These are phyloP conservation scores for Fraxinus pennsylvanica DNA, from an alignment of 257 asterid species.

Conservation along the genomic window DNA sequence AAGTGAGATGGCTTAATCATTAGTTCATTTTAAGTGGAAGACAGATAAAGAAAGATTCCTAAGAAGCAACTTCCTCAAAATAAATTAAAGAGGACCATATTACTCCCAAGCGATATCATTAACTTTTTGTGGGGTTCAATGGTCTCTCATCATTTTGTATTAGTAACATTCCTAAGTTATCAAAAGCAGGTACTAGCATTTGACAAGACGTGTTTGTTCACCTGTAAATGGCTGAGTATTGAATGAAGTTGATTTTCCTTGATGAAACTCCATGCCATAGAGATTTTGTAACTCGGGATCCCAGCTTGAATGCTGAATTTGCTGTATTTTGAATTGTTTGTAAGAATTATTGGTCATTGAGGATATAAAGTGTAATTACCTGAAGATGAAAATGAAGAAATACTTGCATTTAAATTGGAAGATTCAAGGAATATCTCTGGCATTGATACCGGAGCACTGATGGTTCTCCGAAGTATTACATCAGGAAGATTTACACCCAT, in stretches of 20 bases:
- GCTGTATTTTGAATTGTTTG: constrained; percentile 41
- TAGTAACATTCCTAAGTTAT: neutral
- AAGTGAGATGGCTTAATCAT: constrained; percentile 22
- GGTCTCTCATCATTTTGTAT: constrained; percentile 18
- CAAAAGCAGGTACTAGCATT: constrained; percentile 11
- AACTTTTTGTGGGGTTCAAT: constrained; percentile 29
- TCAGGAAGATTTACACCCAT: constrained; percentile 45
- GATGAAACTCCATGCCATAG: constrained; percentile 60
- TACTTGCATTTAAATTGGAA: constrained; percentile 51
- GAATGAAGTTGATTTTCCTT: constrained; percentile 57
- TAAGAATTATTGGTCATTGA: neutral
- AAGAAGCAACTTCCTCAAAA: constrained; percentile 26
- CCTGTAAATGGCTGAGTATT: constrained; percentile 64
- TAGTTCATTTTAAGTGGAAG: constrained; percentile 35
- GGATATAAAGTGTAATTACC: neutral
- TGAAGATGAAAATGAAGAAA: constrained; percentile 1
- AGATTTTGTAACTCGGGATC: constrained; percentile 64
- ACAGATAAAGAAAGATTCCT: constrained; percentile 42
- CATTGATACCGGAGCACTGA: constrained; percentile 50
- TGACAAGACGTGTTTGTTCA: constrained; percentile 31
- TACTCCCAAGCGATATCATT: constrained; percentile 14
- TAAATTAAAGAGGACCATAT: constrained; percentile 39
- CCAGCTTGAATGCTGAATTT: constrained; percentile 63
- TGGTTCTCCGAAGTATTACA: constrained; percentile 51
- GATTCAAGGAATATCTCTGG: constrained; percentile 53